Percentiles rank a stretch among this genome's conserved stretches.
phyloP scores from a whole-genome alignment of 805 yeast species.

The Kazachstania kunashirensis region DNA sequence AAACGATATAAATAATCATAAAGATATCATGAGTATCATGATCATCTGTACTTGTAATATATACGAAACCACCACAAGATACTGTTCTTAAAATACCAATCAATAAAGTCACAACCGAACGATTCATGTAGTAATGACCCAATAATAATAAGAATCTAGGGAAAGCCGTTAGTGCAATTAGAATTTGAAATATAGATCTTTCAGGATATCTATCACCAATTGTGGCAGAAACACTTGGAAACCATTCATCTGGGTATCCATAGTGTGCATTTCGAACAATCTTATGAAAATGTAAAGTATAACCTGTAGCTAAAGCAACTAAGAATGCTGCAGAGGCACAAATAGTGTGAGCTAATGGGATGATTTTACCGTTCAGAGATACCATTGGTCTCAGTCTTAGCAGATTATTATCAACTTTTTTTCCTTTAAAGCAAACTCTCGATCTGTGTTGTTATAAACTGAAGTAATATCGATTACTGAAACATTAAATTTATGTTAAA shows the following conservation, averaged over 20 bases:
- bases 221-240: constrained; percentile 93
- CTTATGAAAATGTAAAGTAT: constrained; percentile 69
- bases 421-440: too few species aligned
- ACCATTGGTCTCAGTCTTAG: constrained; percentile 21
- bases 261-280: constrained; percentile 79
- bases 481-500: too few species aligned
- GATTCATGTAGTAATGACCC: constrained; percentile 35
- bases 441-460: too few species aligned
- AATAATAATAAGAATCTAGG: constrained; percentile 67
- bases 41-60: constrained; percentile 92
- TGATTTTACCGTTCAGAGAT: constrained; percentile 49
- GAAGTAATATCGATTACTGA: too few species aligned
- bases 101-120: constrained; percentile 18
- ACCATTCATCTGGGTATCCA: constrained; percentile 98
- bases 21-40: constrained; percentile 94
- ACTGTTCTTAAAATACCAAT: constrained; percentile 82
- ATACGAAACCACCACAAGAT: constrained; percentile 98
- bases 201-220: constrained; percentile 97
- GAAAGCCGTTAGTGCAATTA: constrained; percentile 88
- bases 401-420: too few species aligned
- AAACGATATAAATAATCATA: constrained; percentile 81
- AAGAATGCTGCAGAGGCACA: constrained; percentile 69
- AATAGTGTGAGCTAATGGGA: constrained; percentile 64
- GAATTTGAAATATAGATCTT: constrained; percentile 79
- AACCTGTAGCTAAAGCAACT: constrained; percentile 66